These are phyloP conservation scores for Ophiocordyceps sinensis DNA, from an alignment of 2,329 filamentous ascomycete species.

Conservation along the genomic window DNA sequence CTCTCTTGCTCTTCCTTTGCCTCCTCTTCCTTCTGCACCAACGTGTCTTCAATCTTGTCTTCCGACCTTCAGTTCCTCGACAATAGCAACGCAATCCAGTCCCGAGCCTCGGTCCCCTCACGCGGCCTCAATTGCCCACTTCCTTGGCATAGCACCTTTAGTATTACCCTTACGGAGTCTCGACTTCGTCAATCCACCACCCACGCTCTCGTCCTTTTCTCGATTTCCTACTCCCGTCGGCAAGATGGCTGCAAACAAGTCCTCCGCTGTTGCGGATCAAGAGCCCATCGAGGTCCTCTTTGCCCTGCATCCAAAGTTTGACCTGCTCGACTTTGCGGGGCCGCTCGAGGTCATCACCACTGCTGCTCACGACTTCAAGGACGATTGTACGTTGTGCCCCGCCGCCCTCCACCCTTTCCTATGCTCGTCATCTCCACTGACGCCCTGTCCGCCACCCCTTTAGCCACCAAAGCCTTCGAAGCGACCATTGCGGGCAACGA, in stretches of 20 bases:
- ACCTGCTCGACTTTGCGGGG: conserved; percentile 43
- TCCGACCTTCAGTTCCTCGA: conserved; percentile 3
- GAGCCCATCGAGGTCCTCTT: conserved; percentile 47
- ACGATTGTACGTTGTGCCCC: conserved; percentile 26
- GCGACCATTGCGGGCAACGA: conserved; percentile 39
- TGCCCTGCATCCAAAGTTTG: conserved; percentile 44
- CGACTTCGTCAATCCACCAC: neutral
- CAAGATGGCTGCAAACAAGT: conserved; percentile 44
- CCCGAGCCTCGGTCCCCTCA: too few species aligned
- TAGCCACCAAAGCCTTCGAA: conserved; percentile 43
- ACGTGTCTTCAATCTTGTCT: neutral
- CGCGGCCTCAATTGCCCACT: too few species aligned
- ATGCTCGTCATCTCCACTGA: neutral
- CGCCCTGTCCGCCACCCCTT: neutral
- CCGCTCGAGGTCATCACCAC: conserved; percentile 35
- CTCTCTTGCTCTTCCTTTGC: conserved; percentile 4
- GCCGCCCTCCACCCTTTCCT: neutral
- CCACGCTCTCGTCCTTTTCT: neutral
- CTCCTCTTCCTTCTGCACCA: conserved; percentile 5
- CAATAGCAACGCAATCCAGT: too few species aligned
- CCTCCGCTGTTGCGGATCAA: conserved; percentile 39
- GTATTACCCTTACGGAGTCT: too few species aligned
- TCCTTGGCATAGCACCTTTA: too few species aligned
- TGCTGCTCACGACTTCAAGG: conserved; percentile 37
- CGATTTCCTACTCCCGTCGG: neutral